Evolutionary conservation across 1,139 yeast genomes (phyloP), one percentile per base, ranked within the genome.

Genomic region (Debaryomyces fabryi): DNA sequence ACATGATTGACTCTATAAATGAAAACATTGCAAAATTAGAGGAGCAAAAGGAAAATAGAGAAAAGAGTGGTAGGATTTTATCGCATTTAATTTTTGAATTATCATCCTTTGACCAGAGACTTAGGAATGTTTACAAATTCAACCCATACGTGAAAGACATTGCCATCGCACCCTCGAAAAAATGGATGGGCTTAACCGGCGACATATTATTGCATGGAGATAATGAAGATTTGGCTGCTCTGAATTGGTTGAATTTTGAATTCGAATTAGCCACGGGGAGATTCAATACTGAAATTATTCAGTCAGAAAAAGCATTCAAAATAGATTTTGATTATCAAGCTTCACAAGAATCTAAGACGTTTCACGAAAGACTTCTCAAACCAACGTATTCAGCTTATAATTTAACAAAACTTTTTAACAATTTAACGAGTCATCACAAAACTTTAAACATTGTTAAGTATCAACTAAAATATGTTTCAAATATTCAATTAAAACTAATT

Each of bases 341-440:
- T 0, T 51, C 60, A 6, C 62, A 63, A 42, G 78, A 71, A 47
- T 29, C 36, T 13, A 52, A 58, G 77, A 69, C 21, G 12, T 40
- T 23, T 13, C 20, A 32, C 6, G 39, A 41, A n/a, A 39, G 43
- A 12, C 67, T 51, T 18, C 63, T 76, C 7, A 81, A 80, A 52
- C 93, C 96, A 1, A 86, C 93, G 0, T 77, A 78, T 48, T 83
- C 92, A 0, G 82, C 93, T 0, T 71, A 80, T 44, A 82, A 84
- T 48, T 60, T 88, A 50, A 77, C 77, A 38, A 84, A 82, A 53
- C 68, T 91, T 30, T 70, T 91, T 33, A 86, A 85, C 52, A 85
- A 84, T 45, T 75, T 89, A 38, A 88, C 89, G 6, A 75, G 73
- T 37, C 87, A 85, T 54, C 86, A 85, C 58, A 68, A 75, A 37